A percentile compares a stretch with the other conserved stretches of the same genome.
Evolutionary conservation across 495 filamentous ascomycete species (phyloP).

Genomic region (Bacidia rubella): DNA sequence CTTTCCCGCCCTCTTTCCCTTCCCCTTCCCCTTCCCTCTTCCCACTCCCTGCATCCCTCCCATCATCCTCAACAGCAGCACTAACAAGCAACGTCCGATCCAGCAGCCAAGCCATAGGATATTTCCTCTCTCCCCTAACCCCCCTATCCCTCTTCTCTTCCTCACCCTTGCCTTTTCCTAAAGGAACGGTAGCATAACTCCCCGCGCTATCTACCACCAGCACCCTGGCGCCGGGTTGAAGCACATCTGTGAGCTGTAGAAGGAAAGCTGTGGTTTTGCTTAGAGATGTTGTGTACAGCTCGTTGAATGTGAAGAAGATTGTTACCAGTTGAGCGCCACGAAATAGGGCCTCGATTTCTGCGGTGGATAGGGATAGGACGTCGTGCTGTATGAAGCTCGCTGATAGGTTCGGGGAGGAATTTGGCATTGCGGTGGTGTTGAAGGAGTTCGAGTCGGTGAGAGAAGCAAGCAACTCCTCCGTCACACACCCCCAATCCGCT

Average conservation of each 20-base stretch:
- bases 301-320: conserved; percentile 91
- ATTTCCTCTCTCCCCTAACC: conserved; percentile 44
- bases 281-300: conserved; percentile 71
- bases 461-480: conserved; percentile 20
- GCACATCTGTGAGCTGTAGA: conserved; percentile 41
- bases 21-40: background rate
- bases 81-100: conserved; percentile 61
- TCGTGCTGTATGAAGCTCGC: conserved; percentile 45
- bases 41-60: conserved; percentile 4
- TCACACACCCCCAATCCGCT: conserved; percentile 57
- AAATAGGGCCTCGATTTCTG: conserved; percentile 29
- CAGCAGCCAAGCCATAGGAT: conserved; percentile 88
- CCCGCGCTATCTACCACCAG: conserved; percentile 89
- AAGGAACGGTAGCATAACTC: conserved; percentile 66
- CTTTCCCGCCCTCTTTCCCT: conserved; percentile 9
- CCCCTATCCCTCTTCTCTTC: background rate
- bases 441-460: background rate
- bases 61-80: conserved; percentile 16
- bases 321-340: conserved; percentile 47
- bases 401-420: conserved; percentile 25
- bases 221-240: conserved; percentile 48
- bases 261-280: conserved; percentile 62
- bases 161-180: conserved; percentile 25
- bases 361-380: conserved; percentile 38
- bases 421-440: conserved; percentile 27